Evolutionary conservation across 2,329 filamentous ascomycete genomes (phyloP).

Genomic region (Colletotrichum magnum): DNA sequence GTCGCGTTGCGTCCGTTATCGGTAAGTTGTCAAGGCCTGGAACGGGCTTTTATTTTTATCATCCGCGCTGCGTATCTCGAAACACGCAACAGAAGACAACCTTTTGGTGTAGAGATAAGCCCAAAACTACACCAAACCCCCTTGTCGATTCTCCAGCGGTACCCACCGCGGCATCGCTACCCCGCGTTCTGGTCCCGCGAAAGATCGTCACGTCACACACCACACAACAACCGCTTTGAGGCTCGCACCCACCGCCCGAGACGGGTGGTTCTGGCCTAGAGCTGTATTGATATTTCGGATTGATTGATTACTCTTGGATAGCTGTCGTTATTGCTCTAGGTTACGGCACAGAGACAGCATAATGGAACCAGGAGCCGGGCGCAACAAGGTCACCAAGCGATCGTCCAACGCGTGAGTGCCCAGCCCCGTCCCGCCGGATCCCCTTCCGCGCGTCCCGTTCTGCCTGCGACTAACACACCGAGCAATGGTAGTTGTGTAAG

Average conservation of each 20-base stretch:
- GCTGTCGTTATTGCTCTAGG: neutral
- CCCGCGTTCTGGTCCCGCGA: slow-evolving; percentile 24
- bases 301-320: neutral
- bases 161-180: slow-evolving; percentile 20
- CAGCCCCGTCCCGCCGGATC: neutral
- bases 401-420: slow-evolving; percentile 42
- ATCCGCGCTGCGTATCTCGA: neutral
- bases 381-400: slow-evolving; percentile 39
- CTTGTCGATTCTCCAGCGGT: slow-evolving; percentile 14
- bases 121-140: neutral
- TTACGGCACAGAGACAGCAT: neutral
- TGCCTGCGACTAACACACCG: slow-evolving; percentile 3
- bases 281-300: slow-evolving; percentile 9
- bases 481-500: slow-evolving; percentile 53
- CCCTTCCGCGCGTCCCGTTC: neutral
- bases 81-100: neutral
- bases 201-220: slow-evolving; percentile 9
- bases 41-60: slow-evolving; percentile 4
- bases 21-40: neutral
- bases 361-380: slow-evolving; percentile 35
- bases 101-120: slow-evolving; percentile 20
- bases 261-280: neutral
- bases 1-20: slow-evolving; percentile 16
- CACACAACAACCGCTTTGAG: neutral
- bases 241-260: slow-evolving; percentile 13